Evolutionary conservation across 2,329 filamentous ascomycete species (phyloP).

Genomic region (Cladosporium colombiae): DNA sequence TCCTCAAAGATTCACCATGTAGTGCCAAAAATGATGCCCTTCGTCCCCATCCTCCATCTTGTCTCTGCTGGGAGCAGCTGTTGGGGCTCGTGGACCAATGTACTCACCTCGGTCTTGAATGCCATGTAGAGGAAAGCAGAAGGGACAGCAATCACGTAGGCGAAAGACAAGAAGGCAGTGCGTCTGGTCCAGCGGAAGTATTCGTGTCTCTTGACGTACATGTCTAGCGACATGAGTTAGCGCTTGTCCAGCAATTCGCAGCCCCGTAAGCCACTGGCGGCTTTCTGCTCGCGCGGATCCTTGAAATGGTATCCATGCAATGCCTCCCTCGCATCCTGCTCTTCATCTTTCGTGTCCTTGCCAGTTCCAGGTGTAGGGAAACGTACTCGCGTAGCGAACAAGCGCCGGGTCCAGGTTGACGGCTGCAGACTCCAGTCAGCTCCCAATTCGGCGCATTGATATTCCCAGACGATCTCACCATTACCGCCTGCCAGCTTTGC

Average conservation of each 20-base stretch:
- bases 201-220: slow-evolving; percentile 82
- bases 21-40: not conserved
- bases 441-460: not conserved
- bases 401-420: slow-evolving; percentile 57
- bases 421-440: slow-evolving; percentile 39
- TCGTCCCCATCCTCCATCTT: not conserved
- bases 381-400: slow-evolving; percentile 56
- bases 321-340: not conserved
- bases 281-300: slow-evolving; percentile 1
- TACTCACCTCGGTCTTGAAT: slow-evolving; percentile 82
- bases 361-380: slow-evolving; percentile 42
- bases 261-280: not conserved
- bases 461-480: slow-evolving; percentile 29
- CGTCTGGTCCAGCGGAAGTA: slow-evolving; percentile 93
- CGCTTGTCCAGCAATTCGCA: not conserved
- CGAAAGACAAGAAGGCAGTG: slow-evolving; percentile 76
- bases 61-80: not conserved
- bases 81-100: too few relatives aligned
- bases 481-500: slow-evolving; percentile 41
- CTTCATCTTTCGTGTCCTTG: slow-evolving; percentile 21
- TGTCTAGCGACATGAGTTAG: slow-evolving; percentile 58
- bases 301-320: not conserved
- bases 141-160: slow-evolving; percentile 75
- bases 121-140: slow-evolving; percentile 68
- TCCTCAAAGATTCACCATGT: not conserved